Conservation (phyloP, 2,329 filamentous ascomycete species). For the Aspergillus nomiae region DNA sequence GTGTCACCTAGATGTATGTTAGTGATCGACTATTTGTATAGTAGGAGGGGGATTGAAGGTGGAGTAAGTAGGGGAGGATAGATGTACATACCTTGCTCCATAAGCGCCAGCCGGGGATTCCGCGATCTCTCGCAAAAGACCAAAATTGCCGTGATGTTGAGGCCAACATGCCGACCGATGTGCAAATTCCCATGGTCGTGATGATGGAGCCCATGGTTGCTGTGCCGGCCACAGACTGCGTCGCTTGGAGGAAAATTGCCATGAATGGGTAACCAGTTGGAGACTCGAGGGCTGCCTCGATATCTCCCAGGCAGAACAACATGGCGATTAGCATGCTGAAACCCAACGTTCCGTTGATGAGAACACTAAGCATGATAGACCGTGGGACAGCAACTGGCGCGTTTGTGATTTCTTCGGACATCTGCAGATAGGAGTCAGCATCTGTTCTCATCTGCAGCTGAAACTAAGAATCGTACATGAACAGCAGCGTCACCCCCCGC, state of each 20-base stretch:
- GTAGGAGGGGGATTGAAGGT: too few relatives aligned
- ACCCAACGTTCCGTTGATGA: slow-evolving; percentile 40
- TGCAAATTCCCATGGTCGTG: slow-evolving; percentile 31
- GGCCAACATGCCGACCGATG: slow-evolving; percentile 37
- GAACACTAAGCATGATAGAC: slow-evolving; percentile 38
- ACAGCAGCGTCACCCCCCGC: slow-evolving; percentile 41
- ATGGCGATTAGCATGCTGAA: slow-evolving; percentile 42
- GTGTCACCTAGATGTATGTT: slow-evolving; percentile 18
- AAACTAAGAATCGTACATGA: slow-evolving; percentile 32
- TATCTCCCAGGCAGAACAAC: slow-evolving; percentile 41
- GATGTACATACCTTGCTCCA: slow-evolving; percentile 28
- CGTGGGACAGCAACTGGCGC: slow-evolving; percentile 38
- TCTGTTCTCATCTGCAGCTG: background rate
- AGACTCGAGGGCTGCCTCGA: slow-evolving; percentile 27
- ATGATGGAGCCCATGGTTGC: slow-evolving; percentile 30
- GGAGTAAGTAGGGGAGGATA: background rate
- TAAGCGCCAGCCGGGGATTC: slow-evolving; percentile 29
- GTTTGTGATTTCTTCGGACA: slow-evolving; percentile 45
- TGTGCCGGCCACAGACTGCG: slow-evolving; percentile 27
- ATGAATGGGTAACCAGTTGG: slow-evolving; percentile 40
- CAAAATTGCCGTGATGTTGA: slow-evolving; percentile 49
- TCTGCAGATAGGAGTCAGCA: slow-evolving; percentile 14
- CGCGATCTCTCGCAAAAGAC: slow-evolving; percentile 31
- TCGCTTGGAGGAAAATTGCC: slow-evolving; percentile 34
- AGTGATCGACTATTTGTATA: slow-evolving; percentile 12